Percentiles rank a stretch among this genome's conserved stretches.
Conservation (phyloP, 2,329 filamentous ascomycete species). For the Mollisia scopiformis region DNA sequence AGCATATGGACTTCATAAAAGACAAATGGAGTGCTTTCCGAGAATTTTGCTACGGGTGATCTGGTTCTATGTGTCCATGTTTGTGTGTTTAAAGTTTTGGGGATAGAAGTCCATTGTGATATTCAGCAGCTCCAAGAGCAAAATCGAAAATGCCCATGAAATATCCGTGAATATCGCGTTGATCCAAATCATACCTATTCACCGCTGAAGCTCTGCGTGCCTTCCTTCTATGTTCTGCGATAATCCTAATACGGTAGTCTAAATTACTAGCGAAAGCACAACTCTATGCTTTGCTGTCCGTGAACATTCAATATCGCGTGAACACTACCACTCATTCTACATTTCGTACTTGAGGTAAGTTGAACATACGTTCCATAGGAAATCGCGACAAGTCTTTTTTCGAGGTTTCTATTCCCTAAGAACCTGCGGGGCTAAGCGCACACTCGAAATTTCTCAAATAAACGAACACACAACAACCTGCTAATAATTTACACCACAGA, state of each 20-base stretch:
- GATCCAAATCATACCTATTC: too few species aligned
- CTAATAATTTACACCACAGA: slow-evolving; percentile 32
- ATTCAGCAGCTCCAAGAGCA: neutral
- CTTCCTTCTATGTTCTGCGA: neutral
- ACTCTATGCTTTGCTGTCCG: slow-evolving; percentile 21
- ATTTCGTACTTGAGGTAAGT: slow-evolving; percentile 24
- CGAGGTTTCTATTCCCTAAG: neutral
- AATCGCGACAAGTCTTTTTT: neutral
- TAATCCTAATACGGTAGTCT: slow-evolving; percentile 16
- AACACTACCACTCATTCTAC: slow-evolving; percentile 13
- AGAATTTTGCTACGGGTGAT: slow-evolving; percentile 1
- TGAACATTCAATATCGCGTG: slow-evolving; percentile 7
- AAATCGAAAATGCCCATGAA: too few species aligned
- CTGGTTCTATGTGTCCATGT: neutral
- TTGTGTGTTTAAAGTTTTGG: neutral
- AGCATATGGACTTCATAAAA: slow-evolving; percentile 63
- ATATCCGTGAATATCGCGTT: too few species aligned
- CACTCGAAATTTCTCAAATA: slow-evolving; percentile 31
- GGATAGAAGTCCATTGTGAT: neutral
- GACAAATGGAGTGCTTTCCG: slow-evolving; percentile 27
- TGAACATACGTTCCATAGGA: neutral
- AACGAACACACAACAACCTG: slow-evolving; percentile 18
- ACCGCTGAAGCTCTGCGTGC: neutral
- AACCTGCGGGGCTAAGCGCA: slow-evolving; percentile 20
- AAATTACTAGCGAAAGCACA: slow-evolving; percentile 31